These are phyloP conservation scores for Arthrobotrys sinensis DNA, from an alignment of 2,329 filamentous ascomycete species.

Conservation along the genomic window DNA sequence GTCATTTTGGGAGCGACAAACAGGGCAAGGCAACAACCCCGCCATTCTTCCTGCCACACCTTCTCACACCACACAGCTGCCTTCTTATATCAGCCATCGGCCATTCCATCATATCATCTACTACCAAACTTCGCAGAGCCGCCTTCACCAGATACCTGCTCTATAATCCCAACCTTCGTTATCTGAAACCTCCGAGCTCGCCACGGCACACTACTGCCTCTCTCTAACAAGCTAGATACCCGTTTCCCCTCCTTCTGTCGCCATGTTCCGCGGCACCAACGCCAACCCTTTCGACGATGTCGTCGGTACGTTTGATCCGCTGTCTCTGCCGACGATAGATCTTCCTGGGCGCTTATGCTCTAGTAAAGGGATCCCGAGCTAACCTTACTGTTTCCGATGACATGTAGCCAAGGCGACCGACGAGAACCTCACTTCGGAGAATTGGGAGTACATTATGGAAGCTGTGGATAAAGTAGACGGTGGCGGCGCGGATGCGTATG, in stretches of 20 bases:
- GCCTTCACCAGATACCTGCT: constrained; percentile 13
- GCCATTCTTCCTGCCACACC: constrained; percentile 58
- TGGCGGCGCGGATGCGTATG: constrained; percentile 68
- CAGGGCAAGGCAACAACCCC: constrained; percentile 51
- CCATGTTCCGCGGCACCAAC: constrained; percentile 54
- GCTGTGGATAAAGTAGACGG: constrained; percentile 68
- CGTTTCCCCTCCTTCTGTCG: constrained; percentile 32
- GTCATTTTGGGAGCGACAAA: constrained; percentile 41
- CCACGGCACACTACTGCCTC: constrained; percentile 8
- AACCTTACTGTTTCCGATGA: constrained; percentile 26
- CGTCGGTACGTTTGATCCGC: constrained; percentile 49
- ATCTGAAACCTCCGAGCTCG: constrained; percentile 11
- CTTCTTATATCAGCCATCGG: constrained; percentile 42
- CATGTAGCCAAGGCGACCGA: constrained; percentile 85
- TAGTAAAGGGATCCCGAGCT: constrained; percentile 3
- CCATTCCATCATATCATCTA: constrained; percentile 32
- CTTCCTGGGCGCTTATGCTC: background rate
- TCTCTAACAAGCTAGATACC: constrained; percentile 2
- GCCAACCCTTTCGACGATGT: constrained; percentile 60
- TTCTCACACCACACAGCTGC: constrained; percentile 29
- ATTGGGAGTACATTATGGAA: constrained; percentile 75
- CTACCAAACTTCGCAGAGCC: constrained; percentile 21
- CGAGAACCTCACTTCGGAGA: constrained; percentile 92
- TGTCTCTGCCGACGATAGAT: constrained; percentile 12
- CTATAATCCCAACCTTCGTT: background rate